A percentile compares a stretch with the other conserved stretches of the same genome.
Evolutionary conservation across 2,329 filamentous ascomycete species (phyloP).

Genomic region (Colletotrichum plurivorum): DNA sequence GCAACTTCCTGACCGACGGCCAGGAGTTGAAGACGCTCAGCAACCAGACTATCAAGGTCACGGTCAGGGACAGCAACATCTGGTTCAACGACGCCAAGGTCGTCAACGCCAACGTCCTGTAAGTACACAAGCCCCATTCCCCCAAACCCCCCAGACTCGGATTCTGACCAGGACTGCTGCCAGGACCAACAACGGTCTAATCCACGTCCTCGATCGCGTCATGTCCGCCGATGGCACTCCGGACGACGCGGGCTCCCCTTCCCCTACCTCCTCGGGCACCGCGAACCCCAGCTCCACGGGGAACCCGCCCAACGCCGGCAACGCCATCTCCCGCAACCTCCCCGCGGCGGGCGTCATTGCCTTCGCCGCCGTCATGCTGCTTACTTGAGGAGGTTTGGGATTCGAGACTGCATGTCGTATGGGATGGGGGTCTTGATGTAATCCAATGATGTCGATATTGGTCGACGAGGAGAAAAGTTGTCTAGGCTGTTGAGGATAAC

Average conservation of each 20-base stretch:
- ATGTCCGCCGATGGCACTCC: conserved; percentile 37
- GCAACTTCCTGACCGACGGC: conserved; percentile 42
- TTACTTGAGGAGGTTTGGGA: conserved; percentile 1
- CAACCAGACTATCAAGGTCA: conserved; percentile 41
- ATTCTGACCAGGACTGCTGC: not conserved
- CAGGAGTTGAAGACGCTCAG: conserved; percentile 38
- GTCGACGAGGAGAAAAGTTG: no score
- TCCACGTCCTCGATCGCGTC: conserved; percentile 45
- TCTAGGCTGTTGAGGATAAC: no score
- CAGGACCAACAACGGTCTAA: conserved; percentile 45
- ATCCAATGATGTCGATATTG: no score
- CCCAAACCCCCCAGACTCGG: not conserved
- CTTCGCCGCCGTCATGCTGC: conserved; percentile 21
- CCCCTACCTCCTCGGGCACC: not conserved
- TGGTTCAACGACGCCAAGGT: conserved; percentile 47
- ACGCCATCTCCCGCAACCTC: not conserved
- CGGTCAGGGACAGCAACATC: conserved; percentile 40
- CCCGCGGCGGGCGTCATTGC: conserved; percentile 26
- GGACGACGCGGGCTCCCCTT: conserved; percentile 2
- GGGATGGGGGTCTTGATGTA: no score
- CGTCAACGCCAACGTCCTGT: conserved; percentile 44
- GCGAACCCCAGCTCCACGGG: conserved; percentile 9
- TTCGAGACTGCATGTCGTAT: not conserved
- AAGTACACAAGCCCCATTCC: not conserved
- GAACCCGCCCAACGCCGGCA: conserved; percentile 21